Percentiles rank a stretch among this genome's conserved stretches.
Evolutionary conservation across 306 rosid genomes (phyloP).

Genomic region (Medicago lupulina): DNA sequence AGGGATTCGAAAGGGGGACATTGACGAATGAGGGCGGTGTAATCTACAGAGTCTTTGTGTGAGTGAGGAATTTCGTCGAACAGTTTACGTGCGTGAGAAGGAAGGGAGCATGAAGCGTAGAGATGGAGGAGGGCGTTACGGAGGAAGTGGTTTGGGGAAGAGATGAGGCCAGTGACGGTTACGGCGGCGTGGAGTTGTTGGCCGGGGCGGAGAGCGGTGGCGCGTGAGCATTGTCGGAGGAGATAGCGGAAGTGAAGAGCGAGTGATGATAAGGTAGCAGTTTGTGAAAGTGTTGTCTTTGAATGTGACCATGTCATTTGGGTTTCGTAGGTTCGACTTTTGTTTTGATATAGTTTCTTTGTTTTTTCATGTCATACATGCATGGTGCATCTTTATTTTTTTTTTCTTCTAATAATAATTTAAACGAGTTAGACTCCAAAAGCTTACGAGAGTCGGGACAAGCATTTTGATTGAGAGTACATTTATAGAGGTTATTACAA

Average conservation of each 20-base stretch:
- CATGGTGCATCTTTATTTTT: too few species aligned
- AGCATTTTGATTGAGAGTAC: too few species aligned
- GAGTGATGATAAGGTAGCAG: constrained; percentile 23
- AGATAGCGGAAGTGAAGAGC: constrained; percentile 58
- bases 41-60: constrained; percentile 70
- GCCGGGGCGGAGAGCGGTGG: constrained; percentile 57
- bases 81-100: constrained; percentile 48
- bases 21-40: constrained; percentile 66
- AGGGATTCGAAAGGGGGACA: constrained; percentile 53
- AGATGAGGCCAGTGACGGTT: constrained; percentile 54
- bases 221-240: constrained; percentile 61
- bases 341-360: too few species aligned
- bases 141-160: constrained; percentile 58
- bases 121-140: constrained; percentile 68
- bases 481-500: too few species aligned
- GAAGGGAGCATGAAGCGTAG: constrained; percentile 37
- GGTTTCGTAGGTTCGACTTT: not conserved
- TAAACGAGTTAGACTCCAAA: too few species aligned
- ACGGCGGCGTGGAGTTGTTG: constrained; percentile 68
- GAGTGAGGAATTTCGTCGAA: constrained; percentile 69
- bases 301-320: constrained; percentile 36
- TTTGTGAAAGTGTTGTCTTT: not conserved
- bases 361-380: too few species aligned
- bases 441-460: too few species aligned
- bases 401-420: too few species aligned